Base-by-base conservation (phyloP, 768 basidiomycete species). In the Pisolithus tinctorius region DNA sequence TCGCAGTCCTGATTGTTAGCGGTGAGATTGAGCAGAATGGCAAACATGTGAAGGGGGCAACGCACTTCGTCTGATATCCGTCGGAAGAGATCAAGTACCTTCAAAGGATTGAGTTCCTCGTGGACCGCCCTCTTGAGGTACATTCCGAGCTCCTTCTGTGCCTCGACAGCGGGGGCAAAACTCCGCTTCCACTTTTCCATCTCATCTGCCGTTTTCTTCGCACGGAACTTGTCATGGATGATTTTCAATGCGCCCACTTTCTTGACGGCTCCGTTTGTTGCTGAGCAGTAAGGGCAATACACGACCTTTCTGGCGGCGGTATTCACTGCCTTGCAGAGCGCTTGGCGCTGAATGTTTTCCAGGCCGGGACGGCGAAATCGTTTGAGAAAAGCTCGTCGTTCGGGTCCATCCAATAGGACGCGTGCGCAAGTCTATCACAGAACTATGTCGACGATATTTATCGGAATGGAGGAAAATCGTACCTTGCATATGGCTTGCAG, bases 401-500 rank as follows among this genome's bases (percentile, higher is more conserved):
- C 91, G 1, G 84, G 77, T 64, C 94, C 93, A 49, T 88, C 85
- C 2, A 99, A 75, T 20, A 99, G 74, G 13, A 98, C 89, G 45
- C 90, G 83, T 0, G 96, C 92, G 62, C 96, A 99, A 26, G 89
- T 90, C 88, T 89, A 23, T 50, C 30, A 38, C 23, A 34, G 31
- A n/a, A 11, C 16, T 27, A 40, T 61, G 43, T 16, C 23, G 16
- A n/a, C 30, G 51, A 10, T 23, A 26, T 13, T 6, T 6, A 13
- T 4, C 4, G 20, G 13, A 47, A 4, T 25, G 38, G 11, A 42
- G 27, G 23, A 7, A 4, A 17, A 11, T 38, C 50, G 8, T 46
- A 93, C 94, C 74, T 99, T 99, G 80, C 96, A 99, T 57, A 98
- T 93, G 58, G 88, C 88, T 64, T 98, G 96, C 1, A 98, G 78